Conservation (phyloP, 768 basidiomycete genomes). For the Lactifluus pinguis region DNA sequence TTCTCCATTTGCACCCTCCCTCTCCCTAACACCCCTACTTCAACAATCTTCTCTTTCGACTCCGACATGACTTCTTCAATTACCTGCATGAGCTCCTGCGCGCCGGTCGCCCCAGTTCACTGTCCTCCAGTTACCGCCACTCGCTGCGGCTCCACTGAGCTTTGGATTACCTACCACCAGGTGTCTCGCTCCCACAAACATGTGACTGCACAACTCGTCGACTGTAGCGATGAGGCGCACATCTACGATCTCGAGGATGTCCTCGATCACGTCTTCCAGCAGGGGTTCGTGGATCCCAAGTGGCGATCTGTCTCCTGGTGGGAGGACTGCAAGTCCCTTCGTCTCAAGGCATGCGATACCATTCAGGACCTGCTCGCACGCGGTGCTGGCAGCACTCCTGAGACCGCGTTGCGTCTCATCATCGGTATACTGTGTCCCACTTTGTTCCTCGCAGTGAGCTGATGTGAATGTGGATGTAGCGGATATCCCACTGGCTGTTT, state of each 20-base stretch:
- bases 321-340: slow-evolving; percentile 33
- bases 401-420: slow-evolving; percentile 36
- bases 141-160: slow-evolving; percentile 23
- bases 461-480: slow-evolving; percentile 23
- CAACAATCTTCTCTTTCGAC: background rate
- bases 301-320: slow-evolving; percentile 36
- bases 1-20: background rate
- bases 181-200: slow-evolving; percentile 35
- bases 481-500: slow-evolving; percentile 32
- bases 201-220: slow-evolving; percentile 39
- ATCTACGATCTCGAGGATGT: slow-evolving; percentile 40
- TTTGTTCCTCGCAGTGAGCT: background rate
- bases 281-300: slow-evolving; percentile 39
- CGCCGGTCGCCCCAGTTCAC: background rate
- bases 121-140: background rate
- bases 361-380: slow-evolving; percentile 31
- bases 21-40: background rate
- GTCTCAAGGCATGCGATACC: slow-evolving; percentile 28
- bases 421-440: slow-evolving; percentile 29
- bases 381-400: slow-evolving; percentile 35
- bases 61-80: background rate
- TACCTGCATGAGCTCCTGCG: background rate
- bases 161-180: slow-evolving; percentile 43
- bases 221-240: slow-evolving; percentile 34
- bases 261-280: slow-evolving; percentile 36